phyloP scores from a whole-genome alignment of 129 eudicot genomes.

The Artemisia annua region DNA sequence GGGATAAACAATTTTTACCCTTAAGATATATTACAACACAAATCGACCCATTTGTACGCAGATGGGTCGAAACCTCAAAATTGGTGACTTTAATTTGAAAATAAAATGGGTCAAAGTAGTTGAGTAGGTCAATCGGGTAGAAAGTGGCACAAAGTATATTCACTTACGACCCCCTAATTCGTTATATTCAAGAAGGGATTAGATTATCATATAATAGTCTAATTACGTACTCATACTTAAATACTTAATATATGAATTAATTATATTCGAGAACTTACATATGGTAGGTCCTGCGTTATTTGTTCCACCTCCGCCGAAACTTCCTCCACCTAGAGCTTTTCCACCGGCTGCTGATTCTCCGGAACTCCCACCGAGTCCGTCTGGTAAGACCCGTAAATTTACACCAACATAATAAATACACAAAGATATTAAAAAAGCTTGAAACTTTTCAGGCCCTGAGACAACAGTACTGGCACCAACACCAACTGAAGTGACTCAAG shows the following conservation, averaged over 20 bases:
- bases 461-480: conserved; percentile 41
- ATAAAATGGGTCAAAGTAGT: no score
- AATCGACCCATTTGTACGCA: background rate
- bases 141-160: background rate
- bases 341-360: conserved; percentile 57
- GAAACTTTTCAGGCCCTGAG: conserved; percentile 42
- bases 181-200: no score
- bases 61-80: background rate
- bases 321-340: conserved; percentile 33
- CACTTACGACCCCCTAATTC: no score
- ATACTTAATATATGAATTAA: background rate
- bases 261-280: background rate
- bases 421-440: background rate
- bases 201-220: no score
- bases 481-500: conserved; percentile 28
- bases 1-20: background rate
- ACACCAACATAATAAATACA: conserved; percentile 8
- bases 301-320: conserved; percentile 52
- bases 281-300: conserved; percentile 68
- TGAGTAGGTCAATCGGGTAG: background rate
- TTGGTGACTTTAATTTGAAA: no score
- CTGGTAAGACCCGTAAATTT: conserved; percentile 33
- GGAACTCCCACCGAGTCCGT: conserved; percentile 49
- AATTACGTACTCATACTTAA: no score
- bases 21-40: background rate